A percentile compares a stretch with the other conserved stretches of the same genome.
Evolutionary conservation across 2,329 filamentous ascomycete species (phyloP).

Genomic region (Stachybotrys chlorohalonatus): DNA sequence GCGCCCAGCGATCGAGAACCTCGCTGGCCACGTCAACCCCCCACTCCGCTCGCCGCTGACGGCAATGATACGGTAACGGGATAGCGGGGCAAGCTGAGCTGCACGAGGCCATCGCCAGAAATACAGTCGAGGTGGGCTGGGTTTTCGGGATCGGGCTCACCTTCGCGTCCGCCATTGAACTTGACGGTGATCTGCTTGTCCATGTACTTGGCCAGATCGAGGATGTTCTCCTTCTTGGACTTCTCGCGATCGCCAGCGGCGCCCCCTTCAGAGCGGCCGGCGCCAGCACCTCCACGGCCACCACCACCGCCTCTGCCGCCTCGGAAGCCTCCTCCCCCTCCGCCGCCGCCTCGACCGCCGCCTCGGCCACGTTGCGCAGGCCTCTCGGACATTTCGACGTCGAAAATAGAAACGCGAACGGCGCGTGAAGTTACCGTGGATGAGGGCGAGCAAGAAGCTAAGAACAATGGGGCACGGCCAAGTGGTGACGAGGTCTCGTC

Average conservation of each 20-base stretch:
- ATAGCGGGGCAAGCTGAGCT: background rate
- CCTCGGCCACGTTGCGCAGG: conserved; percentile 36
- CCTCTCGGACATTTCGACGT: conserved; percentile 38
- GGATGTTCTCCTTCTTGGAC: conserved; percentile 97
- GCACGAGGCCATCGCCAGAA: background rate
- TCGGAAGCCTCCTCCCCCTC: conserved; percentile 29
- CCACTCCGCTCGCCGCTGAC: background rate
- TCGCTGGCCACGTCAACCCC: too few species aligned
- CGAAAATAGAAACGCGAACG: background rate
- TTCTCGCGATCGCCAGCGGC: conserved; percentile 51
- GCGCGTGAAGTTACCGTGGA: background rate
- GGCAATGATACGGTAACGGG: background rate
- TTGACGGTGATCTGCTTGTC: conserved; percentile 94
- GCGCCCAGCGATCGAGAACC: too few species aligned
- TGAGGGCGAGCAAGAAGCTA: background rate
- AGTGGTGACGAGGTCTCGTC: background rate
- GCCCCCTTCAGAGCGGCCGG: conserved; percentile 11
- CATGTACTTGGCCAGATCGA: conserved; percentile 93
- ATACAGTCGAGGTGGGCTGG: background rate
- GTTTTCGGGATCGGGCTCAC: conserved; percentile 33
- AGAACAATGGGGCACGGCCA: conserved; percentile 2
- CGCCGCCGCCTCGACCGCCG: conserved; percentile 30
- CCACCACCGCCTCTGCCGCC: conserved; percentile 36
- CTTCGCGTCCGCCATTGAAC: conserved; percentile 90
- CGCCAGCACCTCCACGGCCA: conserved; percentile 34